Evolutionary conservation across 1,284 basidiomycete genomes (phyloP).

Genomic region (Tilletia walkeri): DNA sequence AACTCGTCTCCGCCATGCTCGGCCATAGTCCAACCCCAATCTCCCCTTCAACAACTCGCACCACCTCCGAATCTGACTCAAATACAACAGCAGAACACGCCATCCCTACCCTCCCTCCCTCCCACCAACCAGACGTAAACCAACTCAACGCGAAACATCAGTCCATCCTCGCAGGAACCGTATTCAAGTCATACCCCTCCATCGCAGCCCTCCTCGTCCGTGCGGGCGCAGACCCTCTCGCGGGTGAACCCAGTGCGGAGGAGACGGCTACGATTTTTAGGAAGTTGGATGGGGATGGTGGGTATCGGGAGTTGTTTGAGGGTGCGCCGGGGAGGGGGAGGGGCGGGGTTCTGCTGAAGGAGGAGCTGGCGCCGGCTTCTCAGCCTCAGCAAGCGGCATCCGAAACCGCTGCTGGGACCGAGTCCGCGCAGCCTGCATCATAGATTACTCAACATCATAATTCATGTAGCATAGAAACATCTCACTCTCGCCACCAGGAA

Average conservation of each 20-base stretch:
- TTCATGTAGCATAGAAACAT: too few species aligned
- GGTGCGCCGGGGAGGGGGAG: conserved; percentile 32
- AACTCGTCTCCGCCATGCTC: conserved; percentile 64
- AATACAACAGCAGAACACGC: neutral
- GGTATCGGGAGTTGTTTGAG: conserved; percentile 34
- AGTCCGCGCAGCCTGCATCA: too few species aligned
- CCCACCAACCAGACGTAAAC: conserved; percentile 34
- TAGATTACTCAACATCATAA: too few species aligned
- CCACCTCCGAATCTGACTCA: neutral
- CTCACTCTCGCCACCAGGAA: too few species aligned
- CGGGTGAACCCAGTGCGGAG: conserved; percentile 71
- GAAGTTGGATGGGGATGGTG: conserved; percentile 33
- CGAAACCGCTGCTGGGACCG: too few species aligned
- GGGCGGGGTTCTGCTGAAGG: neutral
- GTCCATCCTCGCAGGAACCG: conserved; percentile 75
- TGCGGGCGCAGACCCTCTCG: conserved; percentile 68
- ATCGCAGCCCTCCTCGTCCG: conserved; percentile 66
- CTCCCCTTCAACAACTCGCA: conserved; percentile 3
- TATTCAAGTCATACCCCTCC: conserved; percentile 71
- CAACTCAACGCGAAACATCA: conserved; percentile 73
- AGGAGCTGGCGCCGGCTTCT: too few species aligned
- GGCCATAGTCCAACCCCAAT: conserved; percentile 3
- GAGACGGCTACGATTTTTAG: conserved; percentile 62
- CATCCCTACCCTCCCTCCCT: neutral
- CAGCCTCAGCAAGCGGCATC: too few species aligned